Evolutionary conservation across 139 green algal species (phyloP), one percentile per base, ranked within the genome.

Genomic region (Microglena sp.): DNA sequence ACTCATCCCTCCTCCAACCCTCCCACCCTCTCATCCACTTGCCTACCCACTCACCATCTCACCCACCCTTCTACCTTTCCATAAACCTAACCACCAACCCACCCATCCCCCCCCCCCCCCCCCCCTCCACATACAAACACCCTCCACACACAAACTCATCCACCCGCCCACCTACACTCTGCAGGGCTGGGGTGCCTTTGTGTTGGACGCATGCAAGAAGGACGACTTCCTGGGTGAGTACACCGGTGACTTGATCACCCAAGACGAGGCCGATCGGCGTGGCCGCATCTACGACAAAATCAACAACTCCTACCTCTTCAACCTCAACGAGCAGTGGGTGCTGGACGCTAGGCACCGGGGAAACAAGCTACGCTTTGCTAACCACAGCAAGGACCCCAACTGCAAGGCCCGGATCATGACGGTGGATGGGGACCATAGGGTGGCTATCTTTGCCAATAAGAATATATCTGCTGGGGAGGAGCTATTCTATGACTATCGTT

Each of bases 301-400:
- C 27, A 74, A 76, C 69, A 76, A 71, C 59, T 64, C 6, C n/a
- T 97, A 96, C 81, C 83, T 97, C 24, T 97, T 97, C 76, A 82
- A 92, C 75, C 77, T 96, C 33, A 95, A 95, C 75, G 62, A 75
- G 44, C 46, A 91, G 55, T 92, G 75, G 73, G 88, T 96, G 56
- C 71, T 96, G 33, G 90, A 96, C 44, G 90, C 90, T 1, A 74
- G 73, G 24, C 62, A 74, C 22, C 54, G 67, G 28, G 91, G 91
- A 56, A 95, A 96, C 83, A 96, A 95, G 77, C 80, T 97, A 58
- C 78, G 87, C 54, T 94, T 91, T 68, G 83, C 83, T 50, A 94
- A 94, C 73, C 87, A 94, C 75, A 64, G 55, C 65, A 22, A 53
- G 7, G n/a, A 70, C 5, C 64, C 64, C 5, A 70, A 70, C 64